A percentile compares a stretch with the other conserved stretches of the same genome.
These are phyloP conservation scores for Cytospora chrysosperma DNA, from an alignment of 2,329 filamentous ascomycete species.

Conservation along the genomic window DNA sequence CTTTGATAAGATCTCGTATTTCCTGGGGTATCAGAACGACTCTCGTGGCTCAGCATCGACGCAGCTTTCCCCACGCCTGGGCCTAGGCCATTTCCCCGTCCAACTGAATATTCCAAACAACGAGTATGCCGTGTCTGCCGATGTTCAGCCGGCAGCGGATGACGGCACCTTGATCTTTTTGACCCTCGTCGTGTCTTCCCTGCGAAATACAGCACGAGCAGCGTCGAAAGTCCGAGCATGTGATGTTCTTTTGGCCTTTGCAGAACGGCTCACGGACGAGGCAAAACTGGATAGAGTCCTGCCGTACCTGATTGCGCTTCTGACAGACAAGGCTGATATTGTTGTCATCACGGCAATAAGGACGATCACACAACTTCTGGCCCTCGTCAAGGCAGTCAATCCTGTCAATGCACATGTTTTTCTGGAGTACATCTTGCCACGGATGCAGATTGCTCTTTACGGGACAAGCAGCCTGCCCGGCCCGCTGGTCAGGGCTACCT, in stretches of 20 bases:
- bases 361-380: constrained; percentile 83
- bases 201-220: constrained; percentile 85
- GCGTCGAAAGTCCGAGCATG: constrained; percentile 87
- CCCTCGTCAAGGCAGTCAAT: constrained; percentile 85
- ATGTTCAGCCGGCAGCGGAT: constrained; percentile 64
- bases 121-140: constrained; percentile 64
- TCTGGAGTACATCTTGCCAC: constrained; percentile 65
- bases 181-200: constrained; percentile 80
- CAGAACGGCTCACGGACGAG: constrained; percentile 88
- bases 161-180: constrained; percentile 93
- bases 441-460: constrained; percentile 56
- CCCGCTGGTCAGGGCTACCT: constrained; percentile 79
- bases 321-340: constrained; percentile 79
- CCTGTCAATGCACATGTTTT: constrained; percentile 70
- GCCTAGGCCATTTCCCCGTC: constrained; percentile 70
- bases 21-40: constrained; percentile 71
- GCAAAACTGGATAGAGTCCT: constrained; percentile 91
- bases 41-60: constrained; percentile 31
- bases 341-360: constrained; percentile 84
- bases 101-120: constrained; percentile 85
- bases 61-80: constrained; percentile 47
- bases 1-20: constrained; percentile 97
- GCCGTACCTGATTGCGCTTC: constrained; percentile 80
- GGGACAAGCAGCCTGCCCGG: constrained; percentile 54
- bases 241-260: constrained; percentile 87